phyloP scores from a whole-genome alignment of 2,329 filamentous ascomycete genomes.

The Daldinia sp. region DNA sequence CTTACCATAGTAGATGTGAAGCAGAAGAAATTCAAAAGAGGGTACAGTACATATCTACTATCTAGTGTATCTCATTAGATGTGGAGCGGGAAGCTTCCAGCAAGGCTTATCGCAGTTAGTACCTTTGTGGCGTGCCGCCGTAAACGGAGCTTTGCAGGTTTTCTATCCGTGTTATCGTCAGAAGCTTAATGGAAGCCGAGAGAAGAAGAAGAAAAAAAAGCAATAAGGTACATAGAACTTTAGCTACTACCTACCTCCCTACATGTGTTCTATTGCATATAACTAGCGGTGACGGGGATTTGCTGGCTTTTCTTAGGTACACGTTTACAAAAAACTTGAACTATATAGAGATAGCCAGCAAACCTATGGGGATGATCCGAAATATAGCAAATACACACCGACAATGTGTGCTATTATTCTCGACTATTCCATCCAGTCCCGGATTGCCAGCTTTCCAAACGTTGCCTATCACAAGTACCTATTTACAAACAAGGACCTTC shows the following conservation, averaged over 20 bases:
- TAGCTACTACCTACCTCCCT: background rate
- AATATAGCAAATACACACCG: slow-evolving; percentile 30
- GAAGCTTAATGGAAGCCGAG: slow-evolving; percentile 31
- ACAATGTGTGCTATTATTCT: slow-evolving; percentile 21
- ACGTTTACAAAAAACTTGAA: slow-evolving; percentile 3
- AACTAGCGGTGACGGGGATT: slow-evolving; percentile 40
- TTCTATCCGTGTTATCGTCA: slow-evolving; percentile 27
- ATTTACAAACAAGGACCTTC: slow-evolving; percentile 3
- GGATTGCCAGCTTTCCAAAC: slow-evolving; percentile 15
- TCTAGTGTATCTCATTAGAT: slow-evolving; percentile 17
- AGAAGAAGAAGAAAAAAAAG: slow-evolving; percentile 15
- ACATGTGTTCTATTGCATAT: slow-evolving; percentile 7
- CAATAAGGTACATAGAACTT: slow-evolving; percentile 21
- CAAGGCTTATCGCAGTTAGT: slow-evolving; percentile 32
- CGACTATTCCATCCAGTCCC: slow-evolving; percentile 10
- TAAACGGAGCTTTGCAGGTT: slow-evolving; percentile 35
- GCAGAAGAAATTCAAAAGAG: slow-evolving; percentile 15
- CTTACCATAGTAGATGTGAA: slow-evolving; percentile 10
- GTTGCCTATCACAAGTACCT: slow-evolving; percentile 1
- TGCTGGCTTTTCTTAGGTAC: slow-evolving; percentile 19
- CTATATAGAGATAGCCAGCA: slow-evolving; percentile 14
- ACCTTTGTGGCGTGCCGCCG: slow-evolving; percentile 21
- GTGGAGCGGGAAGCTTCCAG: slow-evolving; percentile 22
- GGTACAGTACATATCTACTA: background rate
- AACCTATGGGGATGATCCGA: slow-evolving; percentile 18